These are phyloP conservation scores for Bjerkandera adusta DNA, from an alignment of 1,284 basidiomycete genomes.

Conservation along the genomic window DNA sequence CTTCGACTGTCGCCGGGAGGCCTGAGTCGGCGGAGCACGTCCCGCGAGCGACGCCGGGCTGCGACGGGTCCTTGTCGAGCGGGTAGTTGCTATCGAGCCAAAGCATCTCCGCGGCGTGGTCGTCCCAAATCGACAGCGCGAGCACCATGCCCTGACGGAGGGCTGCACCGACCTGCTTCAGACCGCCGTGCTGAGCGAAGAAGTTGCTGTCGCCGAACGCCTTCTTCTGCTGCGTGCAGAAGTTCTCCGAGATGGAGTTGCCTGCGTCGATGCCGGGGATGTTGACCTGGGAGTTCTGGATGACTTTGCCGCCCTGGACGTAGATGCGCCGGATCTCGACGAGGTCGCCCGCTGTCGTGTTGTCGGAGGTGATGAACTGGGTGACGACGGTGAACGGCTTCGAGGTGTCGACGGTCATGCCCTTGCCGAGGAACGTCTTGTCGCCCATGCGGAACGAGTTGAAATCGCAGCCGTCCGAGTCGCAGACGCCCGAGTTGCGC, in stretches of 20 bases:
- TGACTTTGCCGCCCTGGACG: conserved; percentile 48
- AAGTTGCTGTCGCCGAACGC: conserved; percentile 36
- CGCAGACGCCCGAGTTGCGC: conserved; percentile 44
- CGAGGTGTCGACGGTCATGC: conserved; percentile 45
- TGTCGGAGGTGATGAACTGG: conserved; percentile 47
- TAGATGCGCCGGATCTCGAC: conserved; percentile 52
- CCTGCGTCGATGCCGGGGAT: conserved; percentile 36
- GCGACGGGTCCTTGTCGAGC: conserved; percentile 34
- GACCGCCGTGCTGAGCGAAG: conserved; percentile 34
- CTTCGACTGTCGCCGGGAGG: conserved; percentile 44
- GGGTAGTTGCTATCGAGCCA: conserved; percentile 62
- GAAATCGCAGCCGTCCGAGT: conserved; percentile 55
- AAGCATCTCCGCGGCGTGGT: conserved; percentile 54
- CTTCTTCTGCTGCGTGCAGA: conserved; percentile 38
- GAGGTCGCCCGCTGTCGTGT: conserved; percentile 41
- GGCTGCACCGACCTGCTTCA: conserved; percentile 42
- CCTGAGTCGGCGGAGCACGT: conserved; percentile 50
- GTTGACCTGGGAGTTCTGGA: conserved; percentile 46
- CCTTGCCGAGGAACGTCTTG: conserved; percentile 44
- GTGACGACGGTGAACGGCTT: conserved; percentile 44
- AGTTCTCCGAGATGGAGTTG: conserved; percentile 38
- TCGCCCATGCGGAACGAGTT: conserved; percentile 54
- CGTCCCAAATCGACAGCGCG: conserved; percentile 55
- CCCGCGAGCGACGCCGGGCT: conserved; percentile 51
- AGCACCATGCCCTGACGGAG: conserved; percentile 51